phyloP scores from a whole-genome alignment of 2,329 filamentous ascomycete species.

The Grosmannia serpens region DNA sequence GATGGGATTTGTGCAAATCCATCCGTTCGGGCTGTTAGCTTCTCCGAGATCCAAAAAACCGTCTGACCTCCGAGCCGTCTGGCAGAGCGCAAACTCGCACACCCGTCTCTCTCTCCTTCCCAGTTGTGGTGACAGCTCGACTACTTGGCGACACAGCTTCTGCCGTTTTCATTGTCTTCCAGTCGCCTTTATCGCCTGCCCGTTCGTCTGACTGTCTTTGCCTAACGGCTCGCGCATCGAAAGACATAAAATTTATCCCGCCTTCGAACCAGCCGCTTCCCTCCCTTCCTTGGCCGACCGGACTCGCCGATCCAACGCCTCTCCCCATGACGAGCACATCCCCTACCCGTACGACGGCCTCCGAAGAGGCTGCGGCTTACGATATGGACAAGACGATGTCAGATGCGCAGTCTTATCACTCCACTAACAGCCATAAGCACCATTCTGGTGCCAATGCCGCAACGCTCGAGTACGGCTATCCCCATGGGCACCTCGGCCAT shows the following conservation, averaged over 20 bases:
- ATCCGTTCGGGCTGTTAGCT: not conserved
- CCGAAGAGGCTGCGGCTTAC: not conserved
- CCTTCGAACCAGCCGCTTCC: not conserved
- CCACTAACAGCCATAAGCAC: not conserved
- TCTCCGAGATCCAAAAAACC: not conserved
- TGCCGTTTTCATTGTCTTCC: not conserved
- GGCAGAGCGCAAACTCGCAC: not conserved
- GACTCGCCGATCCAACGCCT: not conserved
- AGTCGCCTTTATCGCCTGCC: too few species aligned
- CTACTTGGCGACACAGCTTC: not conserved
- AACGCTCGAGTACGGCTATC: conserved; percentile 40
- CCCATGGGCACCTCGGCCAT: conserved; percentile 70
- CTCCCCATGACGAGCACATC: not conserved
- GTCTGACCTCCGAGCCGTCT: not conserved
- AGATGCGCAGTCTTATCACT: not conserved
- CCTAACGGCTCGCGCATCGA: not conserved
- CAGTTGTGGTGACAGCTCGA: not conserved
- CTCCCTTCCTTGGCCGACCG: not conserved
- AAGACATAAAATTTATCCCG: not conserved
- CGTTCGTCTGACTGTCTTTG: not conserved
- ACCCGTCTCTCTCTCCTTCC: not conserved
- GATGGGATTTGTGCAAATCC: not conserved
- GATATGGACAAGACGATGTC: not conserved
- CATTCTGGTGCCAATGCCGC: conserved; percentile 5
- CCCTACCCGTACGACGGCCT: not conserved